Base-by-base conservation (phyloP, 2,329 filamentous ascomycete species). In the Curvularia lunata region DNA sequence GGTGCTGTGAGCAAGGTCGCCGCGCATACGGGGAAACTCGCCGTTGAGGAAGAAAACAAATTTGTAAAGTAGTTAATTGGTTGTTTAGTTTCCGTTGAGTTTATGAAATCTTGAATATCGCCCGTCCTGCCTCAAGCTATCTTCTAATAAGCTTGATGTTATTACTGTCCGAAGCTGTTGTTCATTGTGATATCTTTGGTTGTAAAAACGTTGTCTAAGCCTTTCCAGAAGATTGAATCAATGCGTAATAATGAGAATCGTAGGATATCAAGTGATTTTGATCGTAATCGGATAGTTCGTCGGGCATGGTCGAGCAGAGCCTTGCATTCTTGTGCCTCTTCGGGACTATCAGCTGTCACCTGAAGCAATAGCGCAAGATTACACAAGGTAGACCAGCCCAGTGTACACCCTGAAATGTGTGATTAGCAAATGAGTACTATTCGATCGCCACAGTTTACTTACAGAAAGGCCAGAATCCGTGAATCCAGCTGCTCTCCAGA, bases 391-490 rank as follows among this genome's bases (percentile, higher is more conserved):
- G 47, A 48, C 47, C 47, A 48, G 21, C 47, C 47, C 21, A 48
- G 47, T 6, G 47, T 38, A 10, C 32, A 48, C 47, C 47, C 47
- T 48, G 12, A 6, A 5, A 5, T 9, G 21, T 12, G 21, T 5
- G 7, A 19, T 48, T 40, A 40, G 47, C 32, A 27, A 48, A n/a
- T 13, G 25, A 27, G 13, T 5, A 25, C 30, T 27, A 4, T 27
- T 13, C 16, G 25, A 6, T 10, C 32, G 12, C 21, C 19, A 19
- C 12, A 8, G 2, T 9, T 19, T 28, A 48, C 47, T 27, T 48
- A 48, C 47, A 48, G 6, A 48, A 48, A 38, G 47, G 47, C 32
- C 47, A 48, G 28, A 48, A 48, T 10, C 47, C 47, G 16, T 48
- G 32, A 38, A 48, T 40, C 32, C 47, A 48, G 32, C 32, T 48